Evolutionary conservation across 148 eudicot genomes (phyloP).

Genomic region (Hydrangea macrophylla): DNA sequence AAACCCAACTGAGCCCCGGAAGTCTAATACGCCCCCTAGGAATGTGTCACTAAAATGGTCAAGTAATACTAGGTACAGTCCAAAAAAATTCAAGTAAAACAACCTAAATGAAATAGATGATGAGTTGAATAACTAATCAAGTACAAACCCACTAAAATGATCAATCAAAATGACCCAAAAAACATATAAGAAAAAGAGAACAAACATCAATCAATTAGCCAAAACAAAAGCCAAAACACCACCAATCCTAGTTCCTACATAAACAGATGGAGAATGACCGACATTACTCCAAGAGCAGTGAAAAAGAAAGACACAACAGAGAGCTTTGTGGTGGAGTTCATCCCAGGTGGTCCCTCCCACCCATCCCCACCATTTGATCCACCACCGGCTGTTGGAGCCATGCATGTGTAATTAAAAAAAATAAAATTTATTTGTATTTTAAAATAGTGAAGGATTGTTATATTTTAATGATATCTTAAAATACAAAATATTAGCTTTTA

Average conservation of each 20-base stretch:
- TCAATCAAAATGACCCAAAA: slow-evolving; percentile 3
- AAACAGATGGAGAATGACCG: slow-evolving; percentile 37
- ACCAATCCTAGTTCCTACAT: slow-evolving; percentile 27
- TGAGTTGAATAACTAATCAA: slow-evolving; percentile 6
- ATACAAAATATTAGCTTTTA: no score
- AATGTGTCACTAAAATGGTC: no score
- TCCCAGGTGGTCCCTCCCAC: slow-evolving; percentile 34
- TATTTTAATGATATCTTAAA: no score
- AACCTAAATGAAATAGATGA: no score
- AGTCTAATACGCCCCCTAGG: no score
- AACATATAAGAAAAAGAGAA: no score
- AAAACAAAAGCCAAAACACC: not conserved
- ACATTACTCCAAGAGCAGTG: slow-evolving; percentile 30
- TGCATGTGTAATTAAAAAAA: no score
- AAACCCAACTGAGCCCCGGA: no score
- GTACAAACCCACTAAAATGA: slow-evolving; percentile 1
- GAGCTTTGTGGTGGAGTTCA: slow-evolving; percentile 33
- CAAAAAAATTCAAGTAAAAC: no score
- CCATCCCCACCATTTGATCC: slow-evolving; percentile 22
- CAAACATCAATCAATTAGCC: not conserved
- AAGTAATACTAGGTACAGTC: no score
- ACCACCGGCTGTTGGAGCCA: slow-evolving; percentile 12
- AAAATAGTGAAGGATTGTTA: no score
- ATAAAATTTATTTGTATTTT: no score
- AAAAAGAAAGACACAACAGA: slow-evolving; percentile 34